Evolutionary conservation across 108 stramenopile species (phyloP), one percentile per base, ranked within the genome.

Genomic region (Nannochloropsis gaditana): DNA sequence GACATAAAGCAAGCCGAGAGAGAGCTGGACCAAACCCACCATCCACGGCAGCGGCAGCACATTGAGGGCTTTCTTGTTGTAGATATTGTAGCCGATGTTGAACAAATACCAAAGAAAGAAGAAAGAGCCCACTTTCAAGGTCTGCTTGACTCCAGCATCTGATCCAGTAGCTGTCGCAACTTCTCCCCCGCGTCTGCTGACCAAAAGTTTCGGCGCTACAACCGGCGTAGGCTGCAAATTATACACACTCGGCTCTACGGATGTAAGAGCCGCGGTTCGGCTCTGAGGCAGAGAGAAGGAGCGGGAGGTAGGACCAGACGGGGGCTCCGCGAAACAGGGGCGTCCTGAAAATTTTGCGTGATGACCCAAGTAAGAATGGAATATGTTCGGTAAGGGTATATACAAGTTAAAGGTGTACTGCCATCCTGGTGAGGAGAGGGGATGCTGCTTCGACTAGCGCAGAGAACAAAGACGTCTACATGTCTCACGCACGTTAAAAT

Each of bases 31-130:
- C 43, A 95, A 94, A 41, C 95, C 96, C 43, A 98, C 91, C 84
- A 96, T 96, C 96, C 96, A 97, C 42, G 96, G 96, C 90, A 92
- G 94, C 45, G 91, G 94, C 42, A 97, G 91, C 44, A 94, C 89
- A 87, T 97, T 97, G 44, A 99, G 92, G 42, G 95, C 95, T 87
- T 96, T 95, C 92, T 99, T 97, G 94, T 99, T 97, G 95, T 96
- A 97, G 86, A 99, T 97, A 92, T 97, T 97, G 96, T 97, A 99
- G 15, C 94, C 97, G 87, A 97, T 97, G 93, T 97, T 99, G 93
- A 99, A 95, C 44, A 96, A 91, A 87, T 99, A 99, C 98, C 98
- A 99, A 59, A 99, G 87, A 43, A 93, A 95, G 90, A 98, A 97
- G 94, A 96, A 96, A 79, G 88, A 84, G 41, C 93, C 95, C 10